Conservation (phyloP, 352 stramenopile genomes). For the Phytopythium ostracodes region DNA sequence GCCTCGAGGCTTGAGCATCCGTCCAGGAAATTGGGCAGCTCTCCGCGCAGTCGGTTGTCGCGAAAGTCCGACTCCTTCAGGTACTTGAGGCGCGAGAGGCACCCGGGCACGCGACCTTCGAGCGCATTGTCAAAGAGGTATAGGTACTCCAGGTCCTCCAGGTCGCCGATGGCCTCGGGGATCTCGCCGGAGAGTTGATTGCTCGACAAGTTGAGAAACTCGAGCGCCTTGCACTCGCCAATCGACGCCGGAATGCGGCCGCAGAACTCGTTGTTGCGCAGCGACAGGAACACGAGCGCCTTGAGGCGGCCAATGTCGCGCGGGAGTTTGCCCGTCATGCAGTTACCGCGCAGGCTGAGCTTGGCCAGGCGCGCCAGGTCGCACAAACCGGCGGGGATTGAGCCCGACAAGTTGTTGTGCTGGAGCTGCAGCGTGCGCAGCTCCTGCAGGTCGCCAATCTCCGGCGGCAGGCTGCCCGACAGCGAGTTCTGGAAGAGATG, state of each 20-base stretch:
- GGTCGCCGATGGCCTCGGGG: slow-evolving; percentile 58
- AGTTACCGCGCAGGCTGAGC: slow-evolving; percentile 75
- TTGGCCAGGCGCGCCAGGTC: slow-evolving; percentile 57
- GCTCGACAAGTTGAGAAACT: slow-evolving; percentile 85
- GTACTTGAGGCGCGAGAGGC: slow-evolving; percentile 69
- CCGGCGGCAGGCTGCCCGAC: slow-evolving; percentile 42
- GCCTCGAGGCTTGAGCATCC: slow-evolving; percentile 73
- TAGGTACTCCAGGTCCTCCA: slow-evolving; percentile 76
- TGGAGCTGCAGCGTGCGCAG: slow-evolving; percentile 77
- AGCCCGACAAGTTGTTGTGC: slow-evolving; percentile 73
- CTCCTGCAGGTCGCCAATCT: slow-evolving; percentile 51
- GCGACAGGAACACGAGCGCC: slow-evolving; percentile 76
- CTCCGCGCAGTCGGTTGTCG: slow-evolving; percentile 65
- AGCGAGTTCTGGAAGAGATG: slow-evolving; percentile 80
- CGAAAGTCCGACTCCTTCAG: slow-evolving; percentile 79
- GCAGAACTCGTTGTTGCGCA: slow-evolving; percentile 78
- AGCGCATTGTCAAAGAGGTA: slow-evolving; percentile 87
- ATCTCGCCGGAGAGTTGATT: slow-evolving; percentile 74
- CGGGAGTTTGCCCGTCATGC: slow-evolving; percentile 63
- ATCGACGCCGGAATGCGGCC: slow-evolving; percentile 66
- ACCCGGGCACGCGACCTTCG: slow-evolving; percentile 60
- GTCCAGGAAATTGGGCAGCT: slow-evolving; percentile 81
- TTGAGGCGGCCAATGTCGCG: slow-evolving; percentile 57
- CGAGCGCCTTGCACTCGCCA: slow-evolving; percentile 64
- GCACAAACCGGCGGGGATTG: slow-evolving; percentile 48